Conservation (phyloP, 129 eudicot genomes). For the Pulicaria dysenterica region DNA sequence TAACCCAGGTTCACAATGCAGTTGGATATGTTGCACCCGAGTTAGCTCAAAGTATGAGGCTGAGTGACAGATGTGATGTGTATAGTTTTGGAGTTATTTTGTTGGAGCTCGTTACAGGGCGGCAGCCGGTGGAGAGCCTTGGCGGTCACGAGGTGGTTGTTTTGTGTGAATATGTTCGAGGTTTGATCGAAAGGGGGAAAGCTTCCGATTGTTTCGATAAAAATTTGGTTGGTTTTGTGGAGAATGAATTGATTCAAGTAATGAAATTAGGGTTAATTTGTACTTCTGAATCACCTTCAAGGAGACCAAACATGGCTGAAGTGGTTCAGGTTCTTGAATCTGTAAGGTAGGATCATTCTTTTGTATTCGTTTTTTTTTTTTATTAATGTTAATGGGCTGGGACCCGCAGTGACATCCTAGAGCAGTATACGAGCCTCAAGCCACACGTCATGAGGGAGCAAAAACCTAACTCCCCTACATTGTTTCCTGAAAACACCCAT, state of each 20-base stretch:
- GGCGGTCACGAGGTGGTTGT: constrained; percentile 65
- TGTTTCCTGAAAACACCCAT: no score
- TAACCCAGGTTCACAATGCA: constrained; percentile 68
- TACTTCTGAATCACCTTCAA: constrained; percentile 62
- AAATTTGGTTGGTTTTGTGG: constrained; percentile 70
- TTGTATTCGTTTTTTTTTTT: no score
- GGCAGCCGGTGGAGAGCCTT: constrained; percentile 81
- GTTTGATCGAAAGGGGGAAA: constrained; percentile 68
- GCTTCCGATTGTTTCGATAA: constrained; percentile 84
- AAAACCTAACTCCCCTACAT: no score
- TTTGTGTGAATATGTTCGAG: constrained; percentile 84
- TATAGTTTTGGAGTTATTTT: constrained; percentile 90
- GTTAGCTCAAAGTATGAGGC: constrained; percentile 73
- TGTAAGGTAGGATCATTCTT: constrained; percentile 50
- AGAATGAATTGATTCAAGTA: constrained; percentile 85
- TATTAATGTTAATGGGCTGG: no score
- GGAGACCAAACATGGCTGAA: constrained; percentile 96
- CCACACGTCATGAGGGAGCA: no score
- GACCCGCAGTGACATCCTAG: no score
- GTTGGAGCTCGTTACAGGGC: constrained; percentile 88
- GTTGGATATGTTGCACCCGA: constrained; percentile 97
- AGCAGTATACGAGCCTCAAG: no score
- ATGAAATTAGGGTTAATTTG: constrained; percentile 90
- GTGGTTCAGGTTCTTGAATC: constrained; percentile 95
- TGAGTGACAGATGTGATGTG: constrained; percentile 86